Base-by-base conservation (phyloP, 441 rosid species). In the Adansonia rubrostipa region DNA sequence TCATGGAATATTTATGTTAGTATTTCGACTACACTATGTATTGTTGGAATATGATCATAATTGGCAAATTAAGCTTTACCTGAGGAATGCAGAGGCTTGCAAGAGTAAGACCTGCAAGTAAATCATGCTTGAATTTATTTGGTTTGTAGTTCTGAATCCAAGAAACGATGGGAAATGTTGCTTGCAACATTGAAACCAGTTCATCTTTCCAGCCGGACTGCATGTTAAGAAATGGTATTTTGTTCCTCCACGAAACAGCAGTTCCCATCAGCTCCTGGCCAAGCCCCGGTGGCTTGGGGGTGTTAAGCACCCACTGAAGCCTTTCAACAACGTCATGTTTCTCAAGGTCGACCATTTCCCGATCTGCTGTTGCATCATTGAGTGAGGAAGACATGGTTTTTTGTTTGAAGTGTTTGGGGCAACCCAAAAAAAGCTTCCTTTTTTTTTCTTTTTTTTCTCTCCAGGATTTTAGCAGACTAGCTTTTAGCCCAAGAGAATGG, bases 71-170 rank as follows among this genome's bases (percentile, higher is more conserved):
- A 36, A 36, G 40, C 40, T 36, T 36, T 77, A 92, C 99, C 91
- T 93, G 99, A 8, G 99, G 99, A 83, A 93, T 96, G 91, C 97
- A 88, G 77, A 96, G 97, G 86, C 99, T 96, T 48, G 99, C 98
- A 6, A 96, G 97, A 74, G 99, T 96, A 44, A 96, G 84, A 73
- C 98, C 98, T 1, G 97, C 95, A 89, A 96, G 56, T 56, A 96
- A 81, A 75, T 96, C 99, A 19, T 79, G 89, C 89, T 89, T 92
- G 84, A 96, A 89, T 77, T 87, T 86, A 0, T 87, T 64, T 14
- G 80, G 77, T 36, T 88, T 88, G 78, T 93, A 93, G 78, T 86
- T 78, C 80, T 83, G 77, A 67, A 92, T 77, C 98, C 98, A 93
- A 48, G 81, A 62, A 71, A 96, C 86, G 75, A 91, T 85, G 9